phyloP scores from a whole-genome alignment of 2,329 filamentous ascomycete species.

The Exophiala oligosperma region DNA sequence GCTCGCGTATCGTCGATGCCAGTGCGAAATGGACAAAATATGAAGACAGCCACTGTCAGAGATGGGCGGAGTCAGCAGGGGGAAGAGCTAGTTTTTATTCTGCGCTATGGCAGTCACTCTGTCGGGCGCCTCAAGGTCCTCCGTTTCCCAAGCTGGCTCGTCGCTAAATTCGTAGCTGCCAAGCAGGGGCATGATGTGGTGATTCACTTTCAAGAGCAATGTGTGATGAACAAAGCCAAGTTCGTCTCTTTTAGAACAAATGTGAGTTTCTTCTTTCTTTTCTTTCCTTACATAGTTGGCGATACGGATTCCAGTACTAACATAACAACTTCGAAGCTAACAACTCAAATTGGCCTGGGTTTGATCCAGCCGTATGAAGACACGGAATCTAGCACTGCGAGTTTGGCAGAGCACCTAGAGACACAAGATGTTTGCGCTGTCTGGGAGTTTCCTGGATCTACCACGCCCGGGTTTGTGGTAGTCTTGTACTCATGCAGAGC shows the following conservation, averaged over 20 bases:
- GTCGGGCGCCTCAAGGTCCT: conserved; percentile 24
- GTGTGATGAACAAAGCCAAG: conserved; percentile 3
- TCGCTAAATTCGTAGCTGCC: conserved; percentile 5
- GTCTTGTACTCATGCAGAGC: conserved; percentile 22
- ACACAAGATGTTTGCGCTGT: conserved; percentile 16
- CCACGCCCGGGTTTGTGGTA: conserved; percentile 12
- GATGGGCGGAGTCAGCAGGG: conserved; percentile 9
- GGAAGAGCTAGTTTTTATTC: conserved; percentile 19
- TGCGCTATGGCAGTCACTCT: conserved; percentile 7
- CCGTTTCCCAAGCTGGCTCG: conserved; percentile 18
- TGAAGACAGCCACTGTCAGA: background rate
- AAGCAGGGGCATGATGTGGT: conserved; percentile 7
- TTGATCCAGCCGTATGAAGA: conserved; percentile 21
- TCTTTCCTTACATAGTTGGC: background rate
- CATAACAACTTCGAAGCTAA: background rate
- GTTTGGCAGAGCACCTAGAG: conserved; percentile 20
- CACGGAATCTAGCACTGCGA: conserved; percentile 4
- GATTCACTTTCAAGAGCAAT: conserved; percentile 18
- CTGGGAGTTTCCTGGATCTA: conserved; percentile 23
- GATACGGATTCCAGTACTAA: background rate
- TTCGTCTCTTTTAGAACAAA: conserved; percentile 5
- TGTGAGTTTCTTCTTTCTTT: conserved; percentile 2
- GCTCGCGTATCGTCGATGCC: background rate
- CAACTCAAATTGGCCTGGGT: conserved; percentile 1
- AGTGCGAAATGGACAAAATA: background rate